These are phyloP conservation scores for Phytophthora quininea DNA, from an alignment of 352 stramenopile species.

Conservation along the genomic window DNA sequence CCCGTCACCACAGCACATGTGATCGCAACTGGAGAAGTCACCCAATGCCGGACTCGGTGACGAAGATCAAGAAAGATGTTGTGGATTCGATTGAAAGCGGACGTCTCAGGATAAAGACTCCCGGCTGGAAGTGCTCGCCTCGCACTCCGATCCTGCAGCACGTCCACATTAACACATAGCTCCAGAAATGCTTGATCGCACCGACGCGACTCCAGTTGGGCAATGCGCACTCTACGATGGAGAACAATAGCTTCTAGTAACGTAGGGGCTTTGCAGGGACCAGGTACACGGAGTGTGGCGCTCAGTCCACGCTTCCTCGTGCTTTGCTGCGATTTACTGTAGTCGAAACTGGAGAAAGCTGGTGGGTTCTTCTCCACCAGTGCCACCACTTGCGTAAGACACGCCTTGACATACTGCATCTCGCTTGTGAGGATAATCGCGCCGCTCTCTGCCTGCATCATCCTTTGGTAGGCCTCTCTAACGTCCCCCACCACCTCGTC, in stretches of 20 bases:
- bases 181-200: conserved; percentile 68
- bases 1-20: conserved; percentile 33
- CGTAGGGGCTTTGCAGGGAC: conserved; percentile 38
- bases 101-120: conserved; percentile 48
- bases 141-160: conserved; percentile 28
- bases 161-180: conserved; percentile 56
- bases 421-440: conserved; percentile 72
- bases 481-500: conserved; percentile 57
- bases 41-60: conserved; percentile 30
- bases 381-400: conserved; percentile 39
- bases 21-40: conserved; percentile 37
- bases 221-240: conserved; percentile 48
- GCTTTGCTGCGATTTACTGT: conserved; percentile 18
- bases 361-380: conserved; percentile 40
- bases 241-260: conserved; percentile 52
- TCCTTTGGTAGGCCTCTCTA: conserved; percentile 42
- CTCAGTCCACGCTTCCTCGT: conserved; percentile 26
- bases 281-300: neutral
- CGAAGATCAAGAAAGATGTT: conserved; percentile 28
- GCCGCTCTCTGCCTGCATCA: conserved; percentile 57
- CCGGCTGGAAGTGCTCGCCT: conserved; percentile 34
- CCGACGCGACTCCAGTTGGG: conserved; percentile 48
- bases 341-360: conserved; percentile 20
- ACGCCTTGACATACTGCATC: conserved; percentile 68
- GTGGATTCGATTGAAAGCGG: conserved; percentile 33